Base-by-base conservation (phyloP, 352 stramenopile genomes). In the Peronospora farinosa region DNA sequence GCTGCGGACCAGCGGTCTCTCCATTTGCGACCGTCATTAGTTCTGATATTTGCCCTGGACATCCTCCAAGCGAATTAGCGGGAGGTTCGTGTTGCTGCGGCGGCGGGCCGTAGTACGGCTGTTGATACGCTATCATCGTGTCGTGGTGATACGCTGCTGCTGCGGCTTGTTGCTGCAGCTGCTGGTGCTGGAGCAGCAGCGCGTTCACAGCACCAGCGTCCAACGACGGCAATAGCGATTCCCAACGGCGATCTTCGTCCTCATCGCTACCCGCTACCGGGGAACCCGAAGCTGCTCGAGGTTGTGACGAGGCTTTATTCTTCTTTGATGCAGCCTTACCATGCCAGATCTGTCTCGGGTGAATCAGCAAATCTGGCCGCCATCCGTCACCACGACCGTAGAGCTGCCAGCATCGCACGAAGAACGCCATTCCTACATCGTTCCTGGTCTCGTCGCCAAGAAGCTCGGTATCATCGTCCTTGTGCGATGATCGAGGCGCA, bases 271-370 rank as follows among this genome's bases (percentile, higher is more conserved):
- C 28, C 5, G 51, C 53, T 17, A 25, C 30, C 6, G 45, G 51
- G 23, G 55, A 56, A 40, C 35, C 47, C 10, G 49, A 59, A 40
- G 56, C 44, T 40, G 47, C 30, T 13, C 40, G 43, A 37, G 52
- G 61, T 43, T 48, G 40, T 25, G 62, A 41, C 2, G 57, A 67
- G 0, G 21, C 30, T 23, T 59, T 64, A 25, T 6, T 50, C 15
- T 60, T 64, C 30, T 64, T 70, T 1, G 57, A 61, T 3, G 50
- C 28, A 23, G 63, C 36, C 25, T 65, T 77, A 2, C 58, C 47
- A 52, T 86, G 75, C 82, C 78, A 90, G 8, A 73, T 64, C 36
- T 92, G 82, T 7, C 82, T 69, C 23, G 82, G 82, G 40, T 92
- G 82, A 11, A 90, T 76, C 11, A 92, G 61, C 40, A 92, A 43